phyloP scores from a whole-genome alignment of 164 flowering plant species.

The Aristolochia contorta region DNA sequence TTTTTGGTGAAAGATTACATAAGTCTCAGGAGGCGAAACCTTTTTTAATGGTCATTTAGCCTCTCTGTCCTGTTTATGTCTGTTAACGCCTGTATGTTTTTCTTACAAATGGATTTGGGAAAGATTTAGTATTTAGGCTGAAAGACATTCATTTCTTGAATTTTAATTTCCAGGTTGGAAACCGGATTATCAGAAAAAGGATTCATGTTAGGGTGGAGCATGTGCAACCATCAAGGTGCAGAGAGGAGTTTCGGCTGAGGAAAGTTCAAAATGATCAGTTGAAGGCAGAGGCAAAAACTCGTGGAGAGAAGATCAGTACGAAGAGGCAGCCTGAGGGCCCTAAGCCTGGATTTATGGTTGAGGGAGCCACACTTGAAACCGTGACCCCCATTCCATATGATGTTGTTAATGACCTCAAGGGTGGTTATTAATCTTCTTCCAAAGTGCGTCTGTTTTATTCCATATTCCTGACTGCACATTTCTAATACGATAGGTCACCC shows the following conservation, averaged over 20 bases:
- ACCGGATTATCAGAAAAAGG: conserved; percentile 23
- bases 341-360: conserved; percentile 29
- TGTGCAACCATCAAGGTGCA: conserved; percentile 23
- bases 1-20: no score
- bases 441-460: no score
- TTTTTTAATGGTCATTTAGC: neutral
- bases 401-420: conserved; percentile 20
- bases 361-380: conserved; percentile 26
- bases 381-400: conserved; percentile 27
- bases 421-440: conserved; percentile 14
- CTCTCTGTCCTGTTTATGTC: neutral
- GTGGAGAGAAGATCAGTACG: conserved; percentile 24
- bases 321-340: conserved; percentile 28
- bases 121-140: neutral
- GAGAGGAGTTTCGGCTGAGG: conserved; percentile 19
- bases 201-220: conserved; percentile 26
- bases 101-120: neutral
- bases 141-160: neutral
- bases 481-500: no score
- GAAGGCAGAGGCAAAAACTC: conserved; percentile 23
- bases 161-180: conserved; percentile 13
- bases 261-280: conserved; percentile 18
- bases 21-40: no score
- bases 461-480: no score
- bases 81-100: neutral